A percentile compares a stretch with the other conserved stretches of the same genome.
Conservation (phyloP, 1,284 basidiomycete species). For the Kalmanozyma brasiliensis region DNA sequence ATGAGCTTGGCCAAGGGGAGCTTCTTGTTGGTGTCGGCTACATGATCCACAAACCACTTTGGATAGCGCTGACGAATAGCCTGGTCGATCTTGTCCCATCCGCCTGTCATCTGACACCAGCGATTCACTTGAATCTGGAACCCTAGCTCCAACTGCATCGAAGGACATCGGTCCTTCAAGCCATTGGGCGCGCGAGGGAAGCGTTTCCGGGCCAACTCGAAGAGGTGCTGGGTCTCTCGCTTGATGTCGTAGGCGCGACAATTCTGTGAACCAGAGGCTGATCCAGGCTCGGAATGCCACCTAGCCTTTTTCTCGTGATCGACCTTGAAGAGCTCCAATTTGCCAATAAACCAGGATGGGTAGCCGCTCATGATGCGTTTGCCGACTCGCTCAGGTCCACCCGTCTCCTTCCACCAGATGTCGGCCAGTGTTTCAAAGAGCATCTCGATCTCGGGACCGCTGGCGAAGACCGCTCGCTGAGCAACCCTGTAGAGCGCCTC, state of each 20-base stretch:
- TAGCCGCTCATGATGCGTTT: not conserved
- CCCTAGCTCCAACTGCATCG: not conserved
- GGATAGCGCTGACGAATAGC: conserved; percentile 10
- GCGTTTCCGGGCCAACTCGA: not conserved
- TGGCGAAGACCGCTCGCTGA: not conserved
- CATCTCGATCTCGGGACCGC: not conserved
- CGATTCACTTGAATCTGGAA: no score
- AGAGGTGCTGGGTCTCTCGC: not conserved
- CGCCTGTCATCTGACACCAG: not conserved
- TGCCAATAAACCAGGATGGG: conserved; percentile 6
- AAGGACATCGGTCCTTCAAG: not conserved
- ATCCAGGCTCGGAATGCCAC: no score
- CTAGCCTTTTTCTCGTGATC: not conserved
- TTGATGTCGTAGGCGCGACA: not conserved
- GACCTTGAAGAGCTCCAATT: not conserved
- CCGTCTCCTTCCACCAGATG: conserved; percentile 10
- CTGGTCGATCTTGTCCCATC: not conserved
- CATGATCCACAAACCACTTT: not conserved
- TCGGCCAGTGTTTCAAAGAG: not conserved
- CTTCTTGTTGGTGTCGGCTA: not conserved
- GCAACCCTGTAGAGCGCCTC: not conserved
- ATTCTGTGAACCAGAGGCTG: no score
- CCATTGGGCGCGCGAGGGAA: not conserved
- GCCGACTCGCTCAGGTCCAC: not conserved
- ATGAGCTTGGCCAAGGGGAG: not conserved